Percentiles rank a stretch among this genome's conserved stretches.
These are phyloP conservation scores for Microsporum audouinii DNA, from an alignment of 2,329 filamentous ascomycete genomes.

Conservation along the genomic window DNA sequence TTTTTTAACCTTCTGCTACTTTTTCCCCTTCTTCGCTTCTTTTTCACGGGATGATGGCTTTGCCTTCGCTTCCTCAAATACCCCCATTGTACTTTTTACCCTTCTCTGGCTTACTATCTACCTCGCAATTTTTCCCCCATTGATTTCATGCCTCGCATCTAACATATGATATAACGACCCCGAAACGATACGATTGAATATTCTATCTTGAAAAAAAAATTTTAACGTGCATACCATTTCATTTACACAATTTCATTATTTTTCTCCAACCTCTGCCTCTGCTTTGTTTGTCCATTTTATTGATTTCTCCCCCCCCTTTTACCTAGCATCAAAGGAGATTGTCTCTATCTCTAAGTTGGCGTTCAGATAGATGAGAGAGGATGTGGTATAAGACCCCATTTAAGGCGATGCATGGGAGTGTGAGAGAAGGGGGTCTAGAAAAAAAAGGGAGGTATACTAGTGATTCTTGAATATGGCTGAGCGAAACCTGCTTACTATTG, in stretches of 20 bases:
- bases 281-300: not conserved
- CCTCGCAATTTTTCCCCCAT: not conserved
- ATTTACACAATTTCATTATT: not conserved
- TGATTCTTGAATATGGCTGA: not conserved
- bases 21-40: not conserved
- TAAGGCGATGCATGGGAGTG: not conserved
- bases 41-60: not conserved
- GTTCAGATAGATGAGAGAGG: not conserved
- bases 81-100: constrained; percentile 1
- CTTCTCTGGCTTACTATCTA: not conserved
- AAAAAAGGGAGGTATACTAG: not conserved
- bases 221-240: not conserved
- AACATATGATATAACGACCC: constrained; percentile 2
- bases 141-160: not conserved
- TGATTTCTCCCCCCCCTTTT: not conserved
- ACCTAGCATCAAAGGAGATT: not conserved
- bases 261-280: not conserved
- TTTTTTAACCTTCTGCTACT: not conserved
- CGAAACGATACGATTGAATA: constrained; percentile 2
- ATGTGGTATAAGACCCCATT: not conserved
- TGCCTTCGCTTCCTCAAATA: not conserved
- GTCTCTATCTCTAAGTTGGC: not conserved
- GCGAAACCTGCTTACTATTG: not conserved
- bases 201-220: not conserved
- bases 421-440: not conserved